Conservation (phyloP, 2,329 filamentous ascomycete genomes). For the Colletotrichum acutatum region DNA sequence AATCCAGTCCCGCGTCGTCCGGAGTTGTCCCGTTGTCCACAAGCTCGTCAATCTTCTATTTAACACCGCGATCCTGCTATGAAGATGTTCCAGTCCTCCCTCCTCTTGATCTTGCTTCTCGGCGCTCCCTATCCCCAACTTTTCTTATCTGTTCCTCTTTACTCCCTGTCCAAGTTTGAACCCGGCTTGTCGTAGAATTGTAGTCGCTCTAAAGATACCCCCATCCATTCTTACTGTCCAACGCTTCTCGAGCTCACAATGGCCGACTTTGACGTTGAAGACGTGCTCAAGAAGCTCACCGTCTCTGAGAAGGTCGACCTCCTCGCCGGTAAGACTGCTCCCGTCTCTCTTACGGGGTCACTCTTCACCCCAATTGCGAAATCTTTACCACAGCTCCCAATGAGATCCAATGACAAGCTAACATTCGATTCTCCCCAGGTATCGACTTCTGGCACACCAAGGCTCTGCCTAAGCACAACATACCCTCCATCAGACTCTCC, state of each 20-base stretch:
- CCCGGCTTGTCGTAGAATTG: neutral
- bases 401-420: neutral
- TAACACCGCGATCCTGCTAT: constrained; percentile 13
- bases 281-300: constrained; percentile 64
- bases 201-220: constrained; percentile 7
- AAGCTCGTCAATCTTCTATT: constrained; percentile 20
- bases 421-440: constrained; percentile 48
- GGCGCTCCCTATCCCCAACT: neutral
- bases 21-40: constrained; percentile 19
- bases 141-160: neutral
- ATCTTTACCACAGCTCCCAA: too few species aligned
- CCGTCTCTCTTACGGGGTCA: neutral
- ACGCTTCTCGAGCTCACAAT: neutral
- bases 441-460: constrained; percentile 78
- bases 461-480: constrained; percentile 66
- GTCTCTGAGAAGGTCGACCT: constrained; percentile 64
- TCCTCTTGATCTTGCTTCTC: neutral
- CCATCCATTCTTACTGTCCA: neutral
- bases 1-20: constrained; percentile 7
- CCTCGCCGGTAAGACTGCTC: constrained; percentile 54
- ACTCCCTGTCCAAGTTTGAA: neutral
- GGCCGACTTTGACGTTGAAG: constrained; percentile 64
- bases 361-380: neutral
- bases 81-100: neutral
- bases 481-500: constrained; percentile 73